Base-by-base conservation (phyloP, 495 filamentous ascomycete genomes). In the Annulohypoxylon moriforme region DNA sequence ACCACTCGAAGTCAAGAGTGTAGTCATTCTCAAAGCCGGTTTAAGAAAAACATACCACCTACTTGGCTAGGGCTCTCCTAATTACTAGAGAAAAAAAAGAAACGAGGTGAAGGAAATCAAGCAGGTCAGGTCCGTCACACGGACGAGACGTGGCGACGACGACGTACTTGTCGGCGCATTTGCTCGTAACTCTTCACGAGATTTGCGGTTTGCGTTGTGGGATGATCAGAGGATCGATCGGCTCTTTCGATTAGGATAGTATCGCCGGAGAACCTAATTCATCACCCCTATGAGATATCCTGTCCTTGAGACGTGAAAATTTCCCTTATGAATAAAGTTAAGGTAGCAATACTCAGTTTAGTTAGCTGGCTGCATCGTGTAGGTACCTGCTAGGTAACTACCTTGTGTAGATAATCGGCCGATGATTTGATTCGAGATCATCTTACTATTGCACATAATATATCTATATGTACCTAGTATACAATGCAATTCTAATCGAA, bases 401-500 rank as follows among this genome's bases (percentile, higher is more conserved):
- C n/a, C n/a, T n/a, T n/a, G n/a, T n/a, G 1, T 25, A 18, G 18
- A 18, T 5, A 47, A 4, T 8, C 18, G 18, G 42, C 42, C 4
- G 8, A 10, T 18, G 42, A n/a, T 20, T 55, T 55, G 55, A 24
- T 34, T 33, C 22, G 55, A 25, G 18, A 24, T 58, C 13, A 25
- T 58, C n/a, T 58, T 63, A 18, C 52, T 66, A 56, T 57, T 67
- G 56, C 34, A 57, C 50, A 60, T 69, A 18, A 36, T 69, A 62
- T 56, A 44, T 53, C 60, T 18, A 36, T 69, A 50, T 49, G 42
- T 60, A 60, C 60, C 11, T 40, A 29, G 65, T 68, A 62, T 60
- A 68, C 60, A 64, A 61, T 44, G 70, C 59, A 66, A 46, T 50
- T 66, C 65, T 60, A 60, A 25, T 57, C 18, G 40, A 18, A 60